phyloP scores from a whole-genome alignment of 1,139 yeast genomes.

The Candida glucosophila region DNA sequence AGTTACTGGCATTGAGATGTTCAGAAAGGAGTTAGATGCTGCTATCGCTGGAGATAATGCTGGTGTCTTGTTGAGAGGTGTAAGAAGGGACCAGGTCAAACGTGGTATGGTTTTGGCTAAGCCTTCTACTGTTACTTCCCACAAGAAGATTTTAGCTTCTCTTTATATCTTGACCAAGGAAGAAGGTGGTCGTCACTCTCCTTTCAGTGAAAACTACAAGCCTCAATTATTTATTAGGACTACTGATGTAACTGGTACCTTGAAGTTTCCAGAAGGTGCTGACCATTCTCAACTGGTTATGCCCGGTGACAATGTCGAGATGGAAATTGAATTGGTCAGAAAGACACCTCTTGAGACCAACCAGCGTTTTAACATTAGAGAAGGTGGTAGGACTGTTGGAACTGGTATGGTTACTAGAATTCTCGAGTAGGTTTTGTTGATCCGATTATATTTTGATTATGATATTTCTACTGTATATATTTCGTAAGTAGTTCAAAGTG shows the following conservation, averaged over 20 bases:
- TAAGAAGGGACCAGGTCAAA: constrained; percentile 91
- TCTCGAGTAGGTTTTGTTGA: constrained; percentile 44
- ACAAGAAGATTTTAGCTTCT: constrained; percentile 90
- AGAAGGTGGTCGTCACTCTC: constrained; percentile 99
- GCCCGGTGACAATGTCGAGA: constrained; percentile 98
- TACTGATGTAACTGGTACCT: constrained; percentile 86
- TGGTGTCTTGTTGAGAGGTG: constrained; percentile 95
- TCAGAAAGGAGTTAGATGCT: constrained; percentile 94
- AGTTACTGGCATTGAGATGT: constrained; percentile 98
- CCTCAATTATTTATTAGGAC: constrained; percentile 97
- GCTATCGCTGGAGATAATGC: constrained; percentile 99
- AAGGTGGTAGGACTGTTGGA: constrained; percentile 99
- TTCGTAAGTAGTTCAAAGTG: background rate
- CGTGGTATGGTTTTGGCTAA: constrained; percentile 98
- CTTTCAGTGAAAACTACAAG: constrained; percentile 94
- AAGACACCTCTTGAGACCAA: constrained; percentile 94
- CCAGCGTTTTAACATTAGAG: constrained; percentile 98
- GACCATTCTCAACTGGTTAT: constrained; percentile 85
- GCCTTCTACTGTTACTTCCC: constrained; percentile 88
- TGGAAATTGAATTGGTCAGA: constrained; percentile 84
- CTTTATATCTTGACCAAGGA: constrained; percentile 88
- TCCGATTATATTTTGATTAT: constrained; percentile 52
- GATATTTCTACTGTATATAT: constrained; percentile 65
- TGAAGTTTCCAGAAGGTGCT: constrained; percentile 80
- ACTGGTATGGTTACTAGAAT: constrained; percentile 96